phyloP scores from a whole-genome alignment of 129 eudicot species.

The Deinandra increscens region DNA sequence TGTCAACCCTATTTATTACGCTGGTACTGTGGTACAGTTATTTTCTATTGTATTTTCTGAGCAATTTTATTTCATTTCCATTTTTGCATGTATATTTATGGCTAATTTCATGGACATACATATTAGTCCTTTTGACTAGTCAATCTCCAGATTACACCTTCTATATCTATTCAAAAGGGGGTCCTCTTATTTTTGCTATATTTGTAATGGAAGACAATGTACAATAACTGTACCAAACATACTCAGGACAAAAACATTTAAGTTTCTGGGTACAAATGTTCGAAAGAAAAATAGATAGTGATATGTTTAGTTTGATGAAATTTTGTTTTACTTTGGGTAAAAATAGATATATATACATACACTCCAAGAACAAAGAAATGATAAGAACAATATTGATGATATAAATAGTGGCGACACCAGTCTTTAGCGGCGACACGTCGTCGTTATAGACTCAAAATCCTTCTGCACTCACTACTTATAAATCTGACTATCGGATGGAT shows the following conservation, averaged over 20 bases:
- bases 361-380: too few relatives aligned
- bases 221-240: constrained; percentile 29
- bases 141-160: constrained; percentile 38
- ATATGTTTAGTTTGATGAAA: not conserved
- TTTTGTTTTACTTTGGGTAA: not conserved
- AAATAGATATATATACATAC: too few relatives aligned
- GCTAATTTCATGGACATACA: constrained; percentile 22
- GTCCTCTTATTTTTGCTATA: constrained; percentile 30
- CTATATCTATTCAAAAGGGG: constrained; percentile 34
- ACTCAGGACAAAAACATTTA: constrained; percentile 27
- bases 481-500: too few relatives aligned
- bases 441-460: too few relatives aligned
- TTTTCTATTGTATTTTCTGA: constrained; percentile 44
- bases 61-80: constrained; percentile 29
- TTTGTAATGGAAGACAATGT: constrained; percentile 26
- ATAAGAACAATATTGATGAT: too few relatives aligned
- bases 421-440: too few relatives aligned
- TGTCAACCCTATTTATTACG: constrained; percentile 36
- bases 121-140: constrained; percentile 34
- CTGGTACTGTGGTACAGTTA: constrained; percentile 19
- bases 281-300: not conserved
- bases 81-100: constrained; percentile 28
- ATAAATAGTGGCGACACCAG: too few relatives aligned
- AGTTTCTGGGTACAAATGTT: not conserved
- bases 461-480: too few relatives aligned